Evolutionary conservation across 225 moss, liverwort and hornwort genomes (phyloP).

Genomic region (Marchantia paleacea): DNA sequence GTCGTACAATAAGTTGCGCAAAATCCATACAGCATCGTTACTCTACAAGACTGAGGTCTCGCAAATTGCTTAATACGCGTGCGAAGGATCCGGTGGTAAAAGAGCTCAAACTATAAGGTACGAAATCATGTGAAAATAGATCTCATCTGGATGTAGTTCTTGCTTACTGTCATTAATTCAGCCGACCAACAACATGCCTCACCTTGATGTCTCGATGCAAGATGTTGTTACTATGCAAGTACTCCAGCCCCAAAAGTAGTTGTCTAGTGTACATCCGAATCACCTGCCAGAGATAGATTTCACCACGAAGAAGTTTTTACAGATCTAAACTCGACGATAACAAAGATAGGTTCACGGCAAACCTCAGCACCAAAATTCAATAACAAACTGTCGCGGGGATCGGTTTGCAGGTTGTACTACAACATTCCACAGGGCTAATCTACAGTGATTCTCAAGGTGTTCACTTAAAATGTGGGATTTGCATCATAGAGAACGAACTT

Average conservation of each 20-base stretch:
- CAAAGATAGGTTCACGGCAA: not conserved
- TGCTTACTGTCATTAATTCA: not conserved
- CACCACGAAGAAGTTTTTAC: not conserved
- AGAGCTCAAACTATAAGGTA: too few species aligned
- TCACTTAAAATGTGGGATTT: too few species aligned
- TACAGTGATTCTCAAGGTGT: too few species aligned
- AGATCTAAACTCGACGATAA: not conserved
- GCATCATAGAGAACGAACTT: not conserved
- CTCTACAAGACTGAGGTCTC: not conserved
- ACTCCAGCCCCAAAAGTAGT: constrained; percentile 84
- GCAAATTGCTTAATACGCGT: too few species aligned
- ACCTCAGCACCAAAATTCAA: not conserved
- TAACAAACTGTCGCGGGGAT: too few species aligned
- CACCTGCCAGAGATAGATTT: constrained; percentile 29
- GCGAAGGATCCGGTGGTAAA: too few species aligned
- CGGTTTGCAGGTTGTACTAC: too few species aligned
- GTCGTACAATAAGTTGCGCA: not conserved
- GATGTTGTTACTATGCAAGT: constrained; percentile 88
- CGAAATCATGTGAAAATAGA: too few species aligned
- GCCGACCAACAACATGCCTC: not conserved
- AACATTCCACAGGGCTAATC: too few species aligned
- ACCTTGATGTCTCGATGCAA: constrained; percentile 92
- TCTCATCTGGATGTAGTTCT: not conserved
- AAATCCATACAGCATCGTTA: not conserved
- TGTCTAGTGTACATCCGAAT: constrained; percentile 96